These are phyloP conservation scores for Cutaneotrichosporon cutaneum DNA, from an alignment of 1,284 basidiomycete genomes.

Conservation along the genomic window DNA sequence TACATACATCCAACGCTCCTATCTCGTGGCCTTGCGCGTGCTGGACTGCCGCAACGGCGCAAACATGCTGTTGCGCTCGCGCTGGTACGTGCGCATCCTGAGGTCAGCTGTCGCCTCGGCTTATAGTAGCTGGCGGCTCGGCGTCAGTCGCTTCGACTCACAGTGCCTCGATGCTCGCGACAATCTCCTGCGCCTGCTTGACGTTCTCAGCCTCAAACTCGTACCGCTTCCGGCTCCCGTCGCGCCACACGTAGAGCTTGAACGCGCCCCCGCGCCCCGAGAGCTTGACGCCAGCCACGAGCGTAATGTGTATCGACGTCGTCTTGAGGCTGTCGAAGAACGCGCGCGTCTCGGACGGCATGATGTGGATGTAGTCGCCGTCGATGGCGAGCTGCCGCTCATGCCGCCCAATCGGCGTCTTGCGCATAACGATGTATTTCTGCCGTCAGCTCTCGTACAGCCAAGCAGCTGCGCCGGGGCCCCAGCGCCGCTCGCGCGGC, in stretches of 20 bases:
- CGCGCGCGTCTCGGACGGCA: slow-evolving; percentile 77
- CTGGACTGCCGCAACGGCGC: slow-evolving; percentile 5
- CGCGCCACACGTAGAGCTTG: slow-evolving; percentile 74
- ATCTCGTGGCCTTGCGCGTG: not conserved
- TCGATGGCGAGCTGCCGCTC: slow-evolving; percentile 92
- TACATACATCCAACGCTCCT: slow-evolving; percentile 6
- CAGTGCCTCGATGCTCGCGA: slow-evolving; percentile 41
- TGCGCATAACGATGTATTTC: slow-evolving; percentile 92
- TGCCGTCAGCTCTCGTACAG: slow-evolving; percentile 45
- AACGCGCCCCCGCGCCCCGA: slow-evolving; percentile 78
- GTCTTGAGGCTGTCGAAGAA: slow-evolving; percentile 87
- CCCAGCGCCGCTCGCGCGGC: slow-evolving; percentile 24
- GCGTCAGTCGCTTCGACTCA: no score
- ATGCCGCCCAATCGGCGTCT: slow-evolving; percentile 86
- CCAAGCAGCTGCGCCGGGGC: not conserved
- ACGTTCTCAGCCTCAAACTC: slow-evolving; percentile 94
- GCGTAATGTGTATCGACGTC: slow-evolving; percentile 86
- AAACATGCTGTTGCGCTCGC: slow-evolving; percentile 24
- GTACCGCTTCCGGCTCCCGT: slow-evolving; percentile 78
- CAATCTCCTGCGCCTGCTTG: slow-evolving; percentile 61
- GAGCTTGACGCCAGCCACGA: slow-evolving; percentile 78
- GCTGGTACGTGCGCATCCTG: slow-evolving; percentile 42
- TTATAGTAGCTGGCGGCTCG: no score
- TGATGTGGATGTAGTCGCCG: slow-evolving; percentile 93
- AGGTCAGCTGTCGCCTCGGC: not conserved